Evolutionary conservation across 2,329 filamentous ascomycete species (phyloP).

Genomic region (Albifimbria verrucaria): DNA sequence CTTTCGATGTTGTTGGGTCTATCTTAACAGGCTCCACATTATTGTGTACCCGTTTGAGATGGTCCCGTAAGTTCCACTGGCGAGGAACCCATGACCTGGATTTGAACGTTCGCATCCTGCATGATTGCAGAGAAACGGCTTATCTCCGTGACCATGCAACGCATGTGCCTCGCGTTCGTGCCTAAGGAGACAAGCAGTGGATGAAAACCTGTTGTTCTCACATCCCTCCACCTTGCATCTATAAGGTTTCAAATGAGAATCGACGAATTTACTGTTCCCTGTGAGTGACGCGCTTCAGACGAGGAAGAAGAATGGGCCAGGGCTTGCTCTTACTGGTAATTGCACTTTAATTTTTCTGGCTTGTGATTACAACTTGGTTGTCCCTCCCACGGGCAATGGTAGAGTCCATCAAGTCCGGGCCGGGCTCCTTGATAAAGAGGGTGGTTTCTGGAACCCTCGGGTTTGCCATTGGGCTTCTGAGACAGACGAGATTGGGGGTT

Average conservation of each 20-base stretch:
- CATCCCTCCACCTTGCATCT: conserved; percentile 84
- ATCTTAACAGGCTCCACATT: too few relatives aligned
- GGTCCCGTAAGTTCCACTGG: conserved; percentile 93
- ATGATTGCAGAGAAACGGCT: conserved; percentile 87
- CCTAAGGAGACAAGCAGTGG: conserved; percentile 88
- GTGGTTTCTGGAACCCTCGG: conserved; percentile 62
- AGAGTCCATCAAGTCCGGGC: conserved; percentile 71
- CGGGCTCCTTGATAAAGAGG: conserved; percentile 66
- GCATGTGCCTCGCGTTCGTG: conserved; percentile 95
- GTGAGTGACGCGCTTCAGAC: conserved; percentile 23
- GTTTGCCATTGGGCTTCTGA: too few relatives aligned
- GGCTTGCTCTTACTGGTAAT: conserved; percentile 77
- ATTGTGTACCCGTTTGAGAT: conserved; percentile 93
- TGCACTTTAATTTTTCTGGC: conserved; percentile 96
- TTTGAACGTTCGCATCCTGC: conserved; percentile 81
- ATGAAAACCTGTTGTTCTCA: conserved; percentile 88
- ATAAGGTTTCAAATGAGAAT: conserved; percentile 95
- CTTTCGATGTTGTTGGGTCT: too few relatives aligned
- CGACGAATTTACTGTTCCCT: conserved; percentile 79
- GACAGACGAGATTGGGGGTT: too few relatives aligned
- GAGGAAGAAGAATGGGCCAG: not conserved
- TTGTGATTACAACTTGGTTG: conserved; percentile 75
- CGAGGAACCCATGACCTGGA: conserved; percentile 87
- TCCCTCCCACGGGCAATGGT: conserved; percentile 87
- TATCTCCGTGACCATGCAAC: conserved; percentile 90